These are phyloP conservation scores for Skeletonema costatum DNA, from an alignment of 108 stramenopile genomes.

Conservation along the genomic window DNA sequence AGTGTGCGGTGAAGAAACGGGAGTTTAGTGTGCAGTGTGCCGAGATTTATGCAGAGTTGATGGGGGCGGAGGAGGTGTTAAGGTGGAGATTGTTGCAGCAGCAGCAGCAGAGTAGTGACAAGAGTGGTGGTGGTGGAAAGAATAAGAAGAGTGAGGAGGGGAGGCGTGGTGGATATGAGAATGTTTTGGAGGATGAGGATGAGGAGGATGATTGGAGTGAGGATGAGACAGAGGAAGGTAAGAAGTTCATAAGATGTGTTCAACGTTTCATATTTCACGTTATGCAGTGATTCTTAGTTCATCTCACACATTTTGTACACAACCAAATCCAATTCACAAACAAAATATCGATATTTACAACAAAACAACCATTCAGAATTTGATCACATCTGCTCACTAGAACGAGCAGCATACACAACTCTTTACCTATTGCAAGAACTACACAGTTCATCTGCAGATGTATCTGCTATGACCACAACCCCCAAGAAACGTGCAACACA, in stretches of 20 bases:
- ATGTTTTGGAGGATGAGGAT: not conserved
- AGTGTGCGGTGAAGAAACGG: constrained; percentile 44
- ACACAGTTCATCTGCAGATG: constrained; percentile 56
- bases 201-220: constrained; percentile 11
- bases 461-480: constrained; percentile 54
- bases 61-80: constrained; percentile 62
- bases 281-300: not conserved
- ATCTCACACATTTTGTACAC: not conserved
- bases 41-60: constrained; percentile 70
- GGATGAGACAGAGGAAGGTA: constrained; percentile 1
- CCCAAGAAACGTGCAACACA: not conserved
- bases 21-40: constrained; percentile 66
- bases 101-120: not conserved
- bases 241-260: not conserved
- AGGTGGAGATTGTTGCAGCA: not conserved
- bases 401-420: constrained; percentile 78
- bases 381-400: constrained; percentile 62
- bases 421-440: constrained; percentile 72
- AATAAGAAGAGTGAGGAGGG: not conserved
- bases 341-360: not conserved
- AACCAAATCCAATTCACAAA: not conserved
- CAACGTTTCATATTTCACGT: not conserved
- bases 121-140: not conserved
- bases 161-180: not conserved
- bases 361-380: constrained; percentile 20